phyloP scores from a whole-genome alignment of 176 grass and related monocot species.

The Bolboschoenus planiculmis region DNA sequence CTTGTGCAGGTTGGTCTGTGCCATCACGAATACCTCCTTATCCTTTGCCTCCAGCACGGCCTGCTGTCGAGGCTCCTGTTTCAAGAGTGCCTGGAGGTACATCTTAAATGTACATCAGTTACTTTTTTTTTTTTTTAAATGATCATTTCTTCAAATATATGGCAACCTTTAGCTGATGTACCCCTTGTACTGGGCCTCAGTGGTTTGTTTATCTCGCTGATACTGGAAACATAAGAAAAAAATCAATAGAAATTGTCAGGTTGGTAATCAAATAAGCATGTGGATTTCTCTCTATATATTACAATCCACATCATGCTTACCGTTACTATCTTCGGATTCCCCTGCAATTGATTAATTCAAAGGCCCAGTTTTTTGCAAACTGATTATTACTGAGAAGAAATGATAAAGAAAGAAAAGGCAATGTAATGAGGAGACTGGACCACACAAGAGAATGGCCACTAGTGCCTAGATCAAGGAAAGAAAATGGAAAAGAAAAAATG shows the following conservation, averaged over 20 bases:
- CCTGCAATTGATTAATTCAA: background rate
- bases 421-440: background rate
- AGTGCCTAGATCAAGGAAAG: background rate
- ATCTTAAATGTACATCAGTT: background rate
- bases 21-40: conserved; percentile 52
- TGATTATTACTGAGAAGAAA: background rate
- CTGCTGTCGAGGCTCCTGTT: conserved; percentile 44
- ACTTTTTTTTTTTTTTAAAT: background rate
- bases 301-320: background rate
- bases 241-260: background rate
- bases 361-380: background rate
- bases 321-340: background rate
- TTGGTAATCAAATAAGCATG: background rate
- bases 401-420: background rate
- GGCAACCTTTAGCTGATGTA: background rate
- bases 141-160: background rate
- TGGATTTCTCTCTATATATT: background rate
- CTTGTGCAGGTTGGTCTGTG: conserved; percentile 59
- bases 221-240: background rate
- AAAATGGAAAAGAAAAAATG: background rate
- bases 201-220: background rate
- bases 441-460: background rate
- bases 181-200: background rate
- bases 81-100: conserved; percentile 53
- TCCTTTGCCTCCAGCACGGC: conserved; percentile 35